Percentiles rank a stretch among this genome's conserved stretches.
These are phyloP conservation scores for Fraxinus paxiana DNA, from an alignment of 305 asterid species.

Conservation along the genomic window DNA sequence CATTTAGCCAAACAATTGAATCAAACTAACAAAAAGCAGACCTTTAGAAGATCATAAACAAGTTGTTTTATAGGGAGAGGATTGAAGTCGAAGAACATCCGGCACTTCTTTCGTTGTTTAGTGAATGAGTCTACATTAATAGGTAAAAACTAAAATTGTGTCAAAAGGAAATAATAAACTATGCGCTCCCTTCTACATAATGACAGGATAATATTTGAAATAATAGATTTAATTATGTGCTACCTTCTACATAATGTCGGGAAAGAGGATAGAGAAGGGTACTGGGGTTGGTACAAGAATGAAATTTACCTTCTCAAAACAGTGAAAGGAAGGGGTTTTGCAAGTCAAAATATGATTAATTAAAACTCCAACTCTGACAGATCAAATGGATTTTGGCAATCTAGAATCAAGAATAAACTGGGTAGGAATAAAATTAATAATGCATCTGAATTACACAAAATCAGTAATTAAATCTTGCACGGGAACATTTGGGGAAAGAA, in stretches of 20 bases:
- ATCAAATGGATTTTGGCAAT: slow-evolving; percentile 18
- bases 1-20: not conserved
- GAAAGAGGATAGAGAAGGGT: not conserved
- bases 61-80: not conserved
- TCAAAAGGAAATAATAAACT: not conserved
- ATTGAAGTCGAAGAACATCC: not conserved
- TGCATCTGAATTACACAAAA: not conserved
- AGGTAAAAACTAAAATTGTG: not conserved
- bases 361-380: not conserved
- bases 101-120: not conserved
- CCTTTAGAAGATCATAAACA: not conserved
- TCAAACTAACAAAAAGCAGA: slow-evolving; percentile 1
- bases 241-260: not conserved
- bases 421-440: not conserved
- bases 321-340: not conserved
- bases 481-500: not conserved
- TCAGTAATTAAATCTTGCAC: not conserved
- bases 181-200: not conserved
- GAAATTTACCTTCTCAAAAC: not conserved
- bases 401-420: slow-evolving; percentile 28
- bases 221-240: not conserved
- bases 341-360: not conserved
- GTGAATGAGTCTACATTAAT: not conserved
- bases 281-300: not conserved
- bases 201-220: not conserved